These are phyloP conservation scores for Crassisporium funariophilum DNA, from an alignment of 768 basidiomycete genomes.

Conservation along the genomic window DNA sequence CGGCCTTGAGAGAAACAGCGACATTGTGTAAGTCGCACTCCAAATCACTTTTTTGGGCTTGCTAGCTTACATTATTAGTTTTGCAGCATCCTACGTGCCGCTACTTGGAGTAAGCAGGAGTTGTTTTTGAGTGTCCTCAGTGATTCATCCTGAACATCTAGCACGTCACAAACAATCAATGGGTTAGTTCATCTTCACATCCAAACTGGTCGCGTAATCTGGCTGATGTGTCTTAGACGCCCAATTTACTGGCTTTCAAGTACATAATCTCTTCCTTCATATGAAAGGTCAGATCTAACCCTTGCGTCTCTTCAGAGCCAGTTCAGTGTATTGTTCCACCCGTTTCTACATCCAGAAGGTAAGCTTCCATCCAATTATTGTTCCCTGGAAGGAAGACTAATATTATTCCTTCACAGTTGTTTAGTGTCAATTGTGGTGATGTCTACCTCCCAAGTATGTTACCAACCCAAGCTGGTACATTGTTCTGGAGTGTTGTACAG, in stretches of 20 bases:
- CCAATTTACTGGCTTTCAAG: constrained; percentile 65
- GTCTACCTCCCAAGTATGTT: constrained; percentile 66
- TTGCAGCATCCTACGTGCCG: constrained; percentile 63
- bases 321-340: constrained; percentile 55
- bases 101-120: constrained; percentile 43
- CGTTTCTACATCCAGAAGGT: constrained; percentile 65
- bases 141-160: constrained; percentile 25
- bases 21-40: constrained; percentile 31
- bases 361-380: no score
- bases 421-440: constrained; percentile 64
- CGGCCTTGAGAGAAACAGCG: constrained; percentile 55
- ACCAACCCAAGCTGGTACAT: constrained; percentile 45
- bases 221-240: constrained; percentile 38
- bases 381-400: no score
- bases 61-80: constrained; percentile 35
- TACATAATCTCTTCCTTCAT: no score
- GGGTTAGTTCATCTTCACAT: constrained; percentile 39
- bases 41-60: not conserved
- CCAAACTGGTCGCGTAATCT: not conserved
- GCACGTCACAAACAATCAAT: constrained; percentile 58
- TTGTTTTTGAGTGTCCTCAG: not conserved
- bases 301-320: constrained; percentile 39
- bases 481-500: constrained; percentile 64
- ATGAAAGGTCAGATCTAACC: constrained; percentile 20
- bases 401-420: no score